These are phyloP conservation scores for Funneliformis geosporum DNA, from an alignment of 192 early-diverging fungal genomes.

Conservation along the genomic window DNA sequence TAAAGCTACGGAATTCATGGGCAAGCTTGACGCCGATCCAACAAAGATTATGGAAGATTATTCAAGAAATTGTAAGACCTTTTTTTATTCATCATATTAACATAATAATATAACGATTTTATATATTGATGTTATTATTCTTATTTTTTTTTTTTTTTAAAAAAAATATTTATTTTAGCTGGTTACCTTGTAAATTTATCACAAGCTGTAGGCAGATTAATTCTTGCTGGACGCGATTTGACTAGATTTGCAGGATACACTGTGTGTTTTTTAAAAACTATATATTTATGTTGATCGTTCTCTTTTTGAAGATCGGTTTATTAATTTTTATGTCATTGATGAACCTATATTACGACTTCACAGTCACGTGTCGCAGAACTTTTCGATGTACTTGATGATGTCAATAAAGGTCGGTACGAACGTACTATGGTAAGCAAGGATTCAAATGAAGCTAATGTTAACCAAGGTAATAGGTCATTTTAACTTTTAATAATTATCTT, in stretches of 20 bases:
- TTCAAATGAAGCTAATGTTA: conserved; percentile 38
- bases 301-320: neutral
- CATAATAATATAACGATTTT: neutral
- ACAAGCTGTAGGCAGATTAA: conserved; percentile 63
- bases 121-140: neutral
- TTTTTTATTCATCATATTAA: neutral
- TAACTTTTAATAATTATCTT: neutral
- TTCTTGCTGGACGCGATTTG: conserved; percentile 65
- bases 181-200: conserved; percentile 65
- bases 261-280: conserved; percentile 31
- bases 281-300: too few relatives aligned
- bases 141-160: neutral
- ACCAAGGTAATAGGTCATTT: conserved; percentile 30
- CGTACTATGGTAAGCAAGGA: conserved; percentile 53
- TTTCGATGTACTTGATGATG: conserved; percentile 59
- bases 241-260: conserved; percentile 67
- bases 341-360: neutral
- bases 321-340: neutral
- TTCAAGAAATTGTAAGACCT: conserved; percentile 55
- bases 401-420: conserved; percentile 55
- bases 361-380: conserved; percentile 60
- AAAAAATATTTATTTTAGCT: conserved; percentile 37
- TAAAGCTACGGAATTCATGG: conserved; percentile 59
- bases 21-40: conserved; percentile 48
- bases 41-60: conserved; percentile 64